Conservation (phyloP, 495 filamentous ascomycete genomes). For the Penicillium dipodomyicola region DNA sequence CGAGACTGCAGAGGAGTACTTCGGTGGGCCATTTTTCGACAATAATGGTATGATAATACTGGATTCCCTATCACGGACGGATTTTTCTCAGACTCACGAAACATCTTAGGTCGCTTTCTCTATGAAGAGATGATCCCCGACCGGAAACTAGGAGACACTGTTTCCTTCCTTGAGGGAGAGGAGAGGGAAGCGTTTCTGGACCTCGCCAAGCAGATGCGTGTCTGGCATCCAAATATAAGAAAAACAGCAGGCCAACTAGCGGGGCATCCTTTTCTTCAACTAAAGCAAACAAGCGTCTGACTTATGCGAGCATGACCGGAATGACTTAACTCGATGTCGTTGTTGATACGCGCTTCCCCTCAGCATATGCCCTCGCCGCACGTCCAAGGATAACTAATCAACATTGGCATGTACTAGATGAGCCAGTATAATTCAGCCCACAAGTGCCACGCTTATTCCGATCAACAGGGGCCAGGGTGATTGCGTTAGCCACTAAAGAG, state of each 20-base stretch:
- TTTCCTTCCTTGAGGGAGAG: constrained; percentile 34
- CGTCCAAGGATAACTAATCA: too few relatives aligned
- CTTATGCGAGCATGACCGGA: constrained; percentile 19
- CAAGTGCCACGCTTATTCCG: too few relatives aligned
- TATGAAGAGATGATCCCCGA: constrained; percentile 36
- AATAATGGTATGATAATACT: constrained; percentile 37
- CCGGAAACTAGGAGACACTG: constrained; percentile 32
- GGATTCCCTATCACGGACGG: constrained; percentile 21
- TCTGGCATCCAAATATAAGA: constrained; percentile 35
- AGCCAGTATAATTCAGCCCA: too few relatives aligned
- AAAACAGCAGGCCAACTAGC: constrained; percentile 38
- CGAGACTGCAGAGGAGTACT: constrained; percentile 36
- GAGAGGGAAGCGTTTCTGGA: constrained; percentile 45
- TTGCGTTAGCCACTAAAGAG: too few relatives aligned
- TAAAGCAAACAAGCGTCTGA: constrained; percentile 30
- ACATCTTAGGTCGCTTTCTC: constrained; percentile 36
- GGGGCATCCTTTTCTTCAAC: constrained; percentile 39
- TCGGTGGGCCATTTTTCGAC: constrained; percentile 42
- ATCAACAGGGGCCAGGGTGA: too few relatives aligned
- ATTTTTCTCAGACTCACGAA: constrained; percentile 30
- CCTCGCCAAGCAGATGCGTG: constrained; percentile 42
- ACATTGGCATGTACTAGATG: too few relatives aligned
- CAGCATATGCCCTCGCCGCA: too few relatives aligned
- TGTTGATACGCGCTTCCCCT: too few relatives aligned
- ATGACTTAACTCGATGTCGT: too few relatives aligned